phyloP scores from a whole-genome alignment of 768 basidiomycete species.

The Lactifluus volemus region DNA sequence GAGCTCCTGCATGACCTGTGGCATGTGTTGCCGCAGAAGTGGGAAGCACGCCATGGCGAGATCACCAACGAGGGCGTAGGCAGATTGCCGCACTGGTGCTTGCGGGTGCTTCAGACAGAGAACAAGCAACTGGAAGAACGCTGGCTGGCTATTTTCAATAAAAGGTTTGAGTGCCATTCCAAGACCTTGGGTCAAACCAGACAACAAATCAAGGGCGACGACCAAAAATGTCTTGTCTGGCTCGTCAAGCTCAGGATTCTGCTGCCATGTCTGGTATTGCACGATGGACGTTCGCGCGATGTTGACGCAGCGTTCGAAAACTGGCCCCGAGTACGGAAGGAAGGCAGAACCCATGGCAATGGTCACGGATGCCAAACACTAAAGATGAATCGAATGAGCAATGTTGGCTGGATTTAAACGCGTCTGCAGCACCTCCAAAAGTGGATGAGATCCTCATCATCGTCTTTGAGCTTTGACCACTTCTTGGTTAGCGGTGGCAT shows the following conservation, averaged over 20 bases:
- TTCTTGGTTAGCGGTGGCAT: conserved; percentile 90
- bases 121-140: conserved; percentile 71
- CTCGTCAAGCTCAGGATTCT: conserved; percentile 86
- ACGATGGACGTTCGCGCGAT: conserved; percentile 79
- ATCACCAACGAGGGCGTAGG: conserved; percentile 97
- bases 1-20: conserved; percentile 84
- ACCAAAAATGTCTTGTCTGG: conserved; percentile 97
- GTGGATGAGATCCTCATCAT: conserved; percentile 90
- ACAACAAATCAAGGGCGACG: conserved; percentile 93
- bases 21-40: conserved; percentile 76
- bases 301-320: conserved; percentile 84
- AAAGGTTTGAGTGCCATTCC: conserved; percentile 67
- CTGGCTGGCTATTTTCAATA: conserved; percentile 63
- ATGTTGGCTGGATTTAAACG: background rate
- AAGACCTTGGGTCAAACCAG: conserved; percentile 91
- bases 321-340: conserved; percentile 77
- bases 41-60: conserved; percentile 94
- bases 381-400: background rate
- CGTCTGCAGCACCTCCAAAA: conserved; percentile 69
- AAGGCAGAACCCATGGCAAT: conserved; percentile 92
- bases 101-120: conserved; percentile 94
- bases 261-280: conserved; percentile 80
- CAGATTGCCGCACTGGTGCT: conserved; percentile 90
- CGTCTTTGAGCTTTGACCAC: conserved; percentile 86
- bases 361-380: conserved; percentile 97